Evolutionary conservation across 2,329 filamentous ascomycete species (phyloP), one percentile per base, ranked within the genome.

Genomic region (Lecanicillium sp.): DNA sequence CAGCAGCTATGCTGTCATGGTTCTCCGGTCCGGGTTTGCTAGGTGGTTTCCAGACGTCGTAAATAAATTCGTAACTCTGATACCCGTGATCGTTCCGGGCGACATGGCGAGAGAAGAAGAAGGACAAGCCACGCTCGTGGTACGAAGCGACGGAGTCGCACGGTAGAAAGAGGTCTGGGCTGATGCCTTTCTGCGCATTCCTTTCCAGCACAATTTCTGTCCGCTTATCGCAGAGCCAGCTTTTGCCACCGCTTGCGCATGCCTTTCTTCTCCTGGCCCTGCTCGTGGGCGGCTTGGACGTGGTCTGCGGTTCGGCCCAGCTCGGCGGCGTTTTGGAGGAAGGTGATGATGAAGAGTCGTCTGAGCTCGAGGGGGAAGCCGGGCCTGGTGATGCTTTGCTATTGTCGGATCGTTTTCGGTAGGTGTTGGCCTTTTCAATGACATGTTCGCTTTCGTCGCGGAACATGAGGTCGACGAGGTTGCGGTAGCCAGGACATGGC

Each of bases 401-500:
- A 33, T 47, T 48, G 20, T 52, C 51, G 27, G 55, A 57, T 44
- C 59, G 59, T 17, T 58, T 54, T 21, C 59, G 57, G 42, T 51
- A 55, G 49, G 67, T 67, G 44, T 66, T 69, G 38, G 71, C 73
- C 61, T 75, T 78, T 55, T 72, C 70, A 54, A 75, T 75, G 48
- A 79, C 75, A 57, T 76, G 73, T 26, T 68, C 70, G 53, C 73
- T 79, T 58, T 79, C 73, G 55, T 79, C 74, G 35, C 76, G 71
- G 54, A 80, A 79, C 67, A 79, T 77, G 51, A 79, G 67, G 53
- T 79, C 76, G 33, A 77, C 69, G 41, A 74, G 64, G 52, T 76
- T 75, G 36, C 76, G 66, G 55, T 80, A 80, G 48, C 77, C 77
- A 26, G 76, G 75, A 50, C 77, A 80, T 61, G 61, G 51, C 44